These are phyloP conservation scores for Datura wrightii DNA, from an alignment of 257 asterid species.

Conservation along the genomic window DNA sequence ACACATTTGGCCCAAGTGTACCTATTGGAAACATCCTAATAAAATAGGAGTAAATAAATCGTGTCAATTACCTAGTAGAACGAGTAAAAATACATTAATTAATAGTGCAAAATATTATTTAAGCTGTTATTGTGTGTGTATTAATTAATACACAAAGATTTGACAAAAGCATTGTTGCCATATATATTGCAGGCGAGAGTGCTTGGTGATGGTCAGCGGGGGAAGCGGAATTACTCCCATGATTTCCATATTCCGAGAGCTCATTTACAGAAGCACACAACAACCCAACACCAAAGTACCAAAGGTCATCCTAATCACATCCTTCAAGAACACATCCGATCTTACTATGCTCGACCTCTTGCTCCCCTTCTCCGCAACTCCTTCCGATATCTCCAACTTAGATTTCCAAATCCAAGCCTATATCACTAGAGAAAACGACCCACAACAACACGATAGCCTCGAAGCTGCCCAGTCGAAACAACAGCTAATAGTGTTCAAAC, in stretches of 20 bases:
- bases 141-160: not conserved
- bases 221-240: constrained; percentile 81
- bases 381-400: constrained; percentile 41
- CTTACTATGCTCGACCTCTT: constrained; percentile 56
- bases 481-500: constrained; percentile 43
- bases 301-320: constrained; percentile 46
- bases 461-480: not conserved
- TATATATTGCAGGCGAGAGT: constrained; percentile 46
- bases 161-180: not conserved
- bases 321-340: constrained; percentile 59
- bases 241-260: constrained; percentile 62
- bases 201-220: constrained; percentile 70
- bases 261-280: constrained; percentile 42
- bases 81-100: not conserved
- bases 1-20: too few relatives aligned
- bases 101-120: not conserved
- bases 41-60: too few relatives aligned
- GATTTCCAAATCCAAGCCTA: constrained; percentile 55
- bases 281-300: constrained; percentile 41
- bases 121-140: not conserved
- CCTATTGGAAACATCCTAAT: too few relatives aligned
- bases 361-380: constrained; percentile 43
- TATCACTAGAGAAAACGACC: constrained; percentile 48
- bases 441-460: constrained; percentile 15
- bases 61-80: too few relatives aligned